Percentiles rank a stretch among this genome's conserved stretches.
phyloP scores from a whole-genome alignment of 2,329 filamentous ascomycete genomes.

The Xylariomycetidae sp. region DNA sequence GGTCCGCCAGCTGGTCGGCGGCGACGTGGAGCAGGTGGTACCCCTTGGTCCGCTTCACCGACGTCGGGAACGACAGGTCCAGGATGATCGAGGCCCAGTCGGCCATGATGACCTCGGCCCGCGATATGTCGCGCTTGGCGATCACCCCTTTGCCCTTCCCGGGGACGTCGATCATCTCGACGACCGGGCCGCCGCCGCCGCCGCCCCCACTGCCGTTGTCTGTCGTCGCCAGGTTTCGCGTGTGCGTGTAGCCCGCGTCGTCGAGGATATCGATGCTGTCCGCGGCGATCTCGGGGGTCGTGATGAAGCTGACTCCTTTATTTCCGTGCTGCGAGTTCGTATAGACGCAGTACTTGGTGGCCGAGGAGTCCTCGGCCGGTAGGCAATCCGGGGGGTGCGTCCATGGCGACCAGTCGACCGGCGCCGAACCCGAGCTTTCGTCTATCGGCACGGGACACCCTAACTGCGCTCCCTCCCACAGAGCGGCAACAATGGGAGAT shows the following conservation, averaged over 20 bases:
- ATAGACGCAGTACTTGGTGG: constrained; percentile 19
- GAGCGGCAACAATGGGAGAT: too few species aligned
- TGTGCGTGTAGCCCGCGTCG: constrained; percentile 14
- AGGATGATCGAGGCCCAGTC: constrained; percentile 30
- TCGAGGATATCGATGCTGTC: constrained; percentile 23
- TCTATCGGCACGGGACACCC: constrained; percentile 18
- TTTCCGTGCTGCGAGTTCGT: constrained; percentile 21
- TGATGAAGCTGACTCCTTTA: constrained; percentile 30
- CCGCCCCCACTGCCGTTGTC: too few species aligned
- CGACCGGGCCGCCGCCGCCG: constrained; percentile 12
- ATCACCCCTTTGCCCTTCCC: constrained; percentile 31
- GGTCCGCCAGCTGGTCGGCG: constrained; percentile 23
- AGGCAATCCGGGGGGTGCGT: constrained; percentile 19
- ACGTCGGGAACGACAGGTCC: constrained; percentile 24
- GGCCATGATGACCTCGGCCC: constrained; percentile 31
- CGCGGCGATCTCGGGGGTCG: constrained; percentile 29
- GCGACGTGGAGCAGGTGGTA: constrained; percentile 24
- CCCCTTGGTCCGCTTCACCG: constrained; percentile 23
- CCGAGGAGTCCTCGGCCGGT: constrained; percentile 7
- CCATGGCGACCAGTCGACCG: constrained; percentile 22
- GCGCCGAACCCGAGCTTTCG: constrained; percentile 9
- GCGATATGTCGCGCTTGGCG: constrained; percentile 26
- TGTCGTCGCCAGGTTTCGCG: too few species aligned
- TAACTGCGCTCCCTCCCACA: too few species aligned
- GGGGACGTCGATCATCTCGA: constrained; percentile 23